phyloP scores from a whole-genome alignment of 768 basidiomycete species.

The Obba rivulosa region DNA sequence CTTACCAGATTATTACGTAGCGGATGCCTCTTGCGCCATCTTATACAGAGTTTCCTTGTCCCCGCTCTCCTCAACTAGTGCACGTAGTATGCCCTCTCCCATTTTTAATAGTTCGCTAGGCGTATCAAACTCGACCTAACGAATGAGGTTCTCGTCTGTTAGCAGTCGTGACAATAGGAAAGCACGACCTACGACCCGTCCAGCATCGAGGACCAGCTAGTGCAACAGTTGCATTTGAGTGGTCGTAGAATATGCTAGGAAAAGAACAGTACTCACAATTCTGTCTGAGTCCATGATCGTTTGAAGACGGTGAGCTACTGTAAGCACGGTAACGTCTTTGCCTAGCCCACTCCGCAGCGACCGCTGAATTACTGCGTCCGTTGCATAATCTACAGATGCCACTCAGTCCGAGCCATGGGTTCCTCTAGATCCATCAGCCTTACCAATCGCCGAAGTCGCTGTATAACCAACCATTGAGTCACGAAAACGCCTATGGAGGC shows the following conservation, averaged over 20 bases:
- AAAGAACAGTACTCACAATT: slow-evolving; percentile 30
- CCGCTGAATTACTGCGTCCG: slow-evolving; percentile 39
- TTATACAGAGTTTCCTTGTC: slow-evolving; percentile 45
- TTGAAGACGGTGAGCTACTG: slow-evolving; percentile 41
- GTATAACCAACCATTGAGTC: neutral
- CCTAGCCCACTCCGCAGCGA: slow-evolving; percentile 35
- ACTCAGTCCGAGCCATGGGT: neutral
- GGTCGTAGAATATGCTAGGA: neutral
- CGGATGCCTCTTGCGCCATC: slow-evolving; percentile 24
- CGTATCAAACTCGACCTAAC: slow-evolving; percentile 44
- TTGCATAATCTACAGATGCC: slow-evolving; percentile 32
- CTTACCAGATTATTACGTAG: no score
- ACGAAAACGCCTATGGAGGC: neutral
- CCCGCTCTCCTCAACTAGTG: slow-evolving; percentile 53
- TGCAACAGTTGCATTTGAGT: no score
- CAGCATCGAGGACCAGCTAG: slow-evolving; percentile 41
- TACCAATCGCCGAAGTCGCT: slow-evolving; percentile 44
- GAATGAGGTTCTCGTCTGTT: neutral
- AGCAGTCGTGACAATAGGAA: neutral
- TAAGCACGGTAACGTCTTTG: slow-evolving; percentile 38
- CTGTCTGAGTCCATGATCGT: slow-evolving; percentile 52
- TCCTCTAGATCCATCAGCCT: neutral
- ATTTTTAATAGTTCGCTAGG: slow-evolving; percentile 48
- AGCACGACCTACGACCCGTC: slow-evolving; percentile 35
- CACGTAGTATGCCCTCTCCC: slow-evolving; percentile 42